Percentiles rank a stretch among this genome's conserved stretches.
These are phyloP conservation scores for Mycena haematopus DNA, from an alignment of 768 basidiomycete species.

Conservation along the genomic window DNA sequence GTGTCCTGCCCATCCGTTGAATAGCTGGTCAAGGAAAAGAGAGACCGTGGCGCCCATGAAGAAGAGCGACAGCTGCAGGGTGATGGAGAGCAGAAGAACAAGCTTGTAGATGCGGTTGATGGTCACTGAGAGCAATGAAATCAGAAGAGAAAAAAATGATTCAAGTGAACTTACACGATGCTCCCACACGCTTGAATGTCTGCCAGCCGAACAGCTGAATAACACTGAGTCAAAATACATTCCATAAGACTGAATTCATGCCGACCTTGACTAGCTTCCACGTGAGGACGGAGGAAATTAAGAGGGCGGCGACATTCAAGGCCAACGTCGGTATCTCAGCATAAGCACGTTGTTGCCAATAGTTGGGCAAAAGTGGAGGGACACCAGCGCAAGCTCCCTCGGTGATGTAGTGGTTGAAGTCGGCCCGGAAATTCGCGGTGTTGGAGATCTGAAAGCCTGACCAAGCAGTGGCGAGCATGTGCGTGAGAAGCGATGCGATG, in stretches of 20 bases:
- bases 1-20: constrained; percentile 67
- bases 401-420: constrained; percentile 64
- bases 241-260: background rate
- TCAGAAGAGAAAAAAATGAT: background rate
- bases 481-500: constrained; percentile 75
- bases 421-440: constrained; percentile 61
- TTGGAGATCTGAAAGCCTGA: constrained; percentile 67
- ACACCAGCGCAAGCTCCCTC: constrained; percentile 66
- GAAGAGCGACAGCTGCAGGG: constrained; percentile 78
- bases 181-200: constrained; percentile 87
- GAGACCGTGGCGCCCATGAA: constrained; percentile 74
- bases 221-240: background rate
- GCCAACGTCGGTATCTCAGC: constrained; percentile 72
- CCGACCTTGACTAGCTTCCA: constrained; percentile 78
- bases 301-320: constrained; percentile 64
- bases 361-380: constrained; percentile 60
- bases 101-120: constrained; percentile 81
- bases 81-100: constrained; percentile 71
- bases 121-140: constrained; percentile 36
- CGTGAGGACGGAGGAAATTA: constrained; percentile 68
- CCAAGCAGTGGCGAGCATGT: constrained; percentile 77
- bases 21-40: constrained; percentile 80
- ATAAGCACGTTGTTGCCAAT: constrained; percentile 65
- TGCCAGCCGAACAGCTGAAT: constrained; percentile 80
- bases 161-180: constrained; percentile 46